phyloP scores from a whole-genome alignment of 2,329 filamentous ascomycete species.

The Aspergillus japonicus region DNA sequence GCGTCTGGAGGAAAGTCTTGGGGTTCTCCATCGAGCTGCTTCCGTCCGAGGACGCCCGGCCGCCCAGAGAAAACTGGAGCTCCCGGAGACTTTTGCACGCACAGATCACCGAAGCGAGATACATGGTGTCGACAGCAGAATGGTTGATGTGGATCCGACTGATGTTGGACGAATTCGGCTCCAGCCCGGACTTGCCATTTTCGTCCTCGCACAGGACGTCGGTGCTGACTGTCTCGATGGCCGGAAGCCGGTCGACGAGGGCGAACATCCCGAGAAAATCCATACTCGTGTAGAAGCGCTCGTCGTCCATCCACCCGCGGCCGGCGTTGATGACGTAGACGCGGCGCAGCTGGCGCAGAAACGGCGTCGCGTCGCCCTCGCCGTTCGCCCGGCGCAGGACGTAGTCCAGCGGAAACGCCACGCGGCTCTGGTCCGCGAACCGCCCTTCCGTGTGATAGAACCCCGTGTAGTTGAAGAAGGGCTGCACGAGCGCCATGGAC shows the following conservation, averaged over 20 bases:
- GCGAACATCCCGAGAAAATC: constrained; percentile 15
- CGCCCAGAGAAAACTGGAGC: too few relatives aligned
- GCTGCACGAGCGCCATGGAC: too few relatives aligned
- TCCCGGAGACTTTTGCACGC: too few relatives aligned
- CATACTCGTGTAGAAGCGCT: constrained; percentile 7
- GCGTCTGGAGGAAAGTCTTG: constrained; percentile 17
- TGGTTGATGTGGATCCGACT: too few relatives aligned
- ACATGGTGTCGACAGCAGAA: too few relatives aligned
- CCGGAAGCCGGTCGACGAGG: constrained; percentile 17
- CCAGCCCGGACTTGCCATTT: not conserved
- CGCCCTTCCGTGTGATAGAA: too few relatives aligned
- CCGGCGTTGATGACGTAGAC: not conserved
- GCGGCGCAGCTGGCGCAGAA: constrained; percentile 7
- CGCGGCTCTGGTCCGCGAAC: too few relatives aligned
- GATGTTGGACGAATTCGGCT: too few relatives aligned
- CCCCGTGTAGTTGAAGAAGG: too few relatives aligned
- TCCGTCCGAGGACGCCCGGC: too few relatives aligned
- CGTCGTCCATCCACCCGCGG: not conserved
- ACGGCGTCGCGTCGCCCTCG: not conserved
- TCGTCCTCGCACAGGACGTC: constrained; percentile 13
- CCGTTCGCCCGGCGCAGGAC: constrained; percentile 7
- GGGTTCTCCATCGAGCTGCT: constrained; percentile 10
- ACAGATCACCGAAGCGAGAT: too few relatives aligned
- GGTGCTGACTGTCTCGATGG: constrained; percentile 19
- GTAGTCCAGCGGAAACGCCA: too few relatives aligned